Evolutionary conservation across 305 asterid genomes (phyloP).

Genomic region (Rubia occidens): DNA sequence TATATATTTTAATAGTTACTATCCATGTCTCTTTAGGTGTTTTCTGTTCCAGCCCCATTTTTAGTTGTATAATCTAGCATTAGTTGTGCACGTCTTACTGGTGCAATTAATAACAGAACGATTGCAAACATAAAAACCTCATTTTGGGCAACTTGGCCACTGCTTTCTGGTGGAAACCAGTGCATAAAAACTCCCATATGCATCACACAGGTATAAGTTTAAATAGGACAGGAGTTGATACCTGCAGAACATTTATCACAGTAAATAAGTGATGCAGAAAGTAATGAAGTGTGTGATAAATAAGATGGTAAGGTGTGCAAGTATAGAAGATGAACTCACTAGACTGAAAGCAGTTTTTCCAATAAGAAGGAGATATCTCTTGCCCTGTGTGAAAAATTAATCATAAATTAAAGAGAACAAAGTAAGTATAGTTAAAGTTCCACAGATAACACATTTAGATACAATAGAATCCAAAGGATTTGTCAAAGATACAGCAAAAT

Average conservation of each 20-base stretch:
- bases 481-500: not conserved
- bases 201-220: slow-evolving; percentile 67
- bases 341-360: slow-evolving; percentile 98
- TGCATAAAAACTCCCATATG: slow-evolving; percentile 77
- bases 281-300: slow-evolving; percentile 5
- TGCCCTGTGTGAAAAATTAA: slow-evolving; percentile 48
- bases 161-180: slow-evolving; percentile 77
- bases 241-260: slow-evolving; percentile 37
- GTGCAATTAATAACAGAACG: not conserved
- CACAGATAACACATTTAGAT: not conserved
- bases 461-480: not conserved
- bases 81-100: too few species aligned
- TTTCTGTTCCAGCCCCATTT: not conserved
- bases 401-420: slow-evolving; percentile 8
- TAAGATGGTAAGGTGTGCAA: slow-evolving; percentile 7
- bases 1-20: too few species aligned
- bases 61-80: not conserved
- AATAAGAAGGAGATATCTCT: slow-evolving; percentile 89
- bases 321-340: slow-evolving; percentile 35
- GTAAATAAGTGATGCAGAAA: slow-evolving; percentile 12
- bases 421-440: not conserved
- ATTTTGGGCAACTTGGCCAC: slow-evolving; percentile 15
- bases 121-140: slow-evolving; percentile 38
- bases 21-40: not conserved
- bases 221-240: slow-evolving; percentile 84